Conservation (phyloP, 2,329 filamentous ascomycete species). For the Chaetomium globosum region DNA sequence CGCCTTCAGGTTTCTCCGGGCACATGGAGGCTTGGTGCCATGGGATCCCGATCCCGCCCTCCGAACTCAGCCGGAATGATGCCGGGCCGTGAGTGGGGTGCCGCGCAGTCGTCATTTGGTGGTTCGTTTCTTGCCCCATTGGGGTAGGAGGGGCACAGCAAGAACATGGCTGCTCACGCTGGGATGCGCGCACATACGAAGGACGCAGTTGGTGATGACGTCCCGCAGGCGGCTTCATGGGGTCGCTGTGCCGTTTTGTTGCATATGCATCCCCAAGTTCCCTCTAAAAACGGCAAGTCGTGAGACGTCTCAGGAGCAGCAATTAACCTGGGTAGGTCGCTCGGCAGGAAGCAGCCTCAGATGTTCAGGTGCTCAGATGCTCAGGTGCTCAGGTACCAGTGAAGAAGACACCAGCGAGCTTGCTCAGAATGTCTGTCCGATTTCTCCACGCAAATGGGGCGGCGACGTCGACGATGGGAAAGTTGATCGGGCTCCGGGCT, state of each 20-base stretch:
- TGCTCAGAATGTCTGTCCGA: not conserved
- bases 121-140: not conserved
- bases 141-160: not conserved
- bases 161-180: not conserved
- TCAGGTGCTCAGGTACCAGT: not conserved
- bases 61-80: constrained; percentile 10
- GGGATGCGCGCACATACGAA: not conserved
- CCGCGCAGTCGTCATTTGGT: not conserved
- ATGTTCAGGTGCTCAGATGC: no score
- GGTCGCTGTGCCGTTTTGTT: constrained; percentile 11
- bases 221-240: not conserved
- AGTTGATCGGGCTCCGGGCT: not conserved
- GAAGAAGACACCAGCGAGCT: not conserved
- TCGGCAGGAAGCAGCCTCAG: no score
- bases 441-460: constrained; percentile 1
- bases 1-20: not conserved
- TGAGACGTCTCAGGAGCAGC: constrained; percentile 22
- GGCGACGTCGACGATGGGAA: not conserved
- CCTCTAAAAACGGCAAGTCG: constrained; percentile 9
- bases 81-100: constrained; percentile 9
- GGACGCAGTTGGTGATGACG: constrained; percentile 8
- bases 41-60: constrained; percentile 15
- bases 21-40: not conserved
- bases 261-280: not conserved
- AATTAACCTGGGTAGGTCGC: not conserved